Conservation (phyloP, 2,329 filamentous ascomycete genomes). For the Fusarium phyllophilum region DNA sequence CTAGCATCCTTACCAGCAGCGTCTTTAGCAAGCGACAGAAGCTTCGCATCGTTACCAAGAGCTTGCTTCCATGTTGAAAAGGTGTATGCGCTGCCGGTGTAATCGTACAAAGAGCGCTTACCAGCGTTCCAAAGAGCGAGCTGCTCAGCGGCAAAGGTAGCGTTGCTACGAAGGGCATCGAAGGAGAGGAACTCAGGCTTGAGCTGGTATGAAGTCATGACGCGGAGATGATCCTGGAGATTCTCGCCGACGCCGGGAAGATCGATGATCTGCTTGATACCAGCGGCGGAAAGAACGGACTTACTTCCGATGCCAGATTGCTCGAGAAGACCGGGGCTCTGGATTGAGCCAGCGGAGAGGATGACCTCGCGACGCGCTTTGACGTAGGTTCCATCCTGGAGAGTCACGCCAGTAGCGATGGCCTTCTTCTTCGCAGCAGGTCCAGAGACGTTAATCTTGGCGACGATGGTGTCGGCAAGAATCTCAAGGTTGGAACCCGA, state of each 20-base stretch:
- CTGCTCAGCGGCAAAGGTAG: slow-evolving; percentile 26
- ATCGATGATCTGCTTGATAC: slow-evolving; percentile 61
- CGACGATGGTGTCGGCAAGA: slow-evolving; percentile 33
- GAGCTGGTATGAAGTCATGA: slow-evolving; percentile 49
- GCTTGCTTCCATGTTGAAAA: slow-evolving; percentile 39
- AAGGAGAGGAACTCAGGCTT: slow-evolving; percentile 22
- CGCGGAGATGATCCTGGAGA: slow-evolving; percentile 50
- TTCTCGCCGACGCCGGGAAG: slow-evolving; percentile 64
- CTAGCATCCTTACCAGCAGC: slow-evolving; percentile 45
- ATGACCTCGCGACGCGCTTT: slow-evolving; percentile 39
- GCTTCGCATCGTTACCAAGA: slow-evolving; percentile 17
- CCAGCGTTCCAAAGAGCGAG: slow-evolving; percentile 35
- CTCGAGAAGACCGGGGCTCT: slow-evolving; percentile 67
- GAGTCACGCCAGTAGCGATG: slow-evolving; percentile 31
- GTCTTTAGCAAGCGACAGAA: slow-evolving; percentile 23
- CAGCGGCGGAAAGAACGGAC: slow-evolving; percentile 57
- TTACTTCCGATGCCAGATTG: slow-evolving; percentile 65
- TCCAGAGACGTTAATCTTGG: slow-evolving; percentile 24
- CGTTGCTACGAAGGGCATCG: slow-evolving; percentile 32
- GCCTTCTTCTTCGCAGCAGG: slow-evolving; percentile 32
- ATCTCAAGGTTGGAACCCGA: slow-evolving; percentile 52
- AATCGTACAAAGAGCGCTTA: slow-evolving; percentile 33
- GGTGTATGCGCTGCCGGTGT: slow-evolving; percentile 32
- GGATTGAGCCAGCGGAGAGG: slow-evolving; percentile 58
- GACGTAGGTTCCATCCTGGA: slow-evolving; percentile 22